Conservation (phyloP, 2,329 filamentous ascomycete genomes). For the Chalaropsis ovoidea region DNA sequence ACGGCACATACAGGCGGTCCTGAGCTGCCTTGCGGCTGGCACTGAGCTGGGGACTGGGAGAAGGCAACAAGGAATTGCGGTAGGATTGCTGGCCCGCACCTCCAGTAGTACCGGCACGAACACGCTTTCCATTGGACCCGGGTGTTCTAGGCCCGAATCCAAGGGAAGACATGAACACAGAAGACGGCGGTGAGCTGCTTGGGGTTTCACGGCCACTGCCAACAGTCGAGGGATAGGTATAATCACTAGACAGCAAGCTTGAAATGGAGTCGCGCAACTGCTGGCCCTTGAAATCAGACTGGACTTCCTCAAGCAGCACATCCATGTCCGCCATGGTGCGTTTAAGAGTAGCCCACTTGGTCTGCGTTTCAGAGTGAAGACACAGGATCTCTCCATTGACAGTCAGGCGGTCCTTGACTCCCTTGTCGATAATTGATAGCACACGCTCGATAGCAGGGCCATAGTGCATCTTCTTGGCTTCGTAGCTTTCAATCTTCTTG, state of each 20-base stretch:
- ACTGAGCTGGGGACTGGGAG: constrained; percentile 33
- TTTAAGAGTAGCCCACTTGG: constrained; percentile 69
- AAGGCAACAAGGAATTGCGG: constrained; percentile 42
- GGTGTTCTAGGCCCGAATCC: constrained; percentile 43
- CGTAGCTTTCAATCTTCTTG: constrained; percentile 86
- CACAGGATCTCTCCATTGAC: constrained; percentile 92
- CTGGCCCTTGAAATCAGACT: constrained; percentile 52
- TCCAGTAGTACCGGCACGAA: constrained; percentile 40
- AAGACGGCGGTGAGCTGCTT: constrained; percentile 55
- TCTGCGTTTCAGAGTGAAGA: constrained; percentile 73
- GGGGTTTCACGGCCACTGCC: constrained; percentile 62
- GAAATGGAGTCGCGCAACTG: constrained; percentile 87
- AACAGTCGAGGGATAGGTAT: constrained; percentile 54
- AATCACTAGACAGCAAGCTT: constrained; percentile 70
- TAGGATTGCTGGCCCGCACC: constrained; percentile 35
- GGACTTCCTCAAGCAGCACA: constrained; percentile 60
- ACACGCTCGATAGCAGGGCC: constrained; percentile 87
- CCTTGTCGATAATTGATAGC: constrained; percentile 83
- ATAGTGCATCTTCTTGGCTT: constrained; percentile 90
- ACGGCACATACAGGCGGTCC: constrained; percentile 40
- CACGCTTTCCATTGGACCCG: constrained; percentile 35
- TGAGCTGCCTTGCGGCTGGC: constrained; percentile 36
- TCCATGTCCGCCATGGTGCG: constrained; percentile 70
- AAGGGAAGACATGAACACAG: constrained; percentile 48
- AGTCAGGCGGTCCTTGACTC: constrained; percentile 88